Evolutionary conservation across 345 rosid species (phyloP).

Genomic region (Populus ilicifolia): DNA sequence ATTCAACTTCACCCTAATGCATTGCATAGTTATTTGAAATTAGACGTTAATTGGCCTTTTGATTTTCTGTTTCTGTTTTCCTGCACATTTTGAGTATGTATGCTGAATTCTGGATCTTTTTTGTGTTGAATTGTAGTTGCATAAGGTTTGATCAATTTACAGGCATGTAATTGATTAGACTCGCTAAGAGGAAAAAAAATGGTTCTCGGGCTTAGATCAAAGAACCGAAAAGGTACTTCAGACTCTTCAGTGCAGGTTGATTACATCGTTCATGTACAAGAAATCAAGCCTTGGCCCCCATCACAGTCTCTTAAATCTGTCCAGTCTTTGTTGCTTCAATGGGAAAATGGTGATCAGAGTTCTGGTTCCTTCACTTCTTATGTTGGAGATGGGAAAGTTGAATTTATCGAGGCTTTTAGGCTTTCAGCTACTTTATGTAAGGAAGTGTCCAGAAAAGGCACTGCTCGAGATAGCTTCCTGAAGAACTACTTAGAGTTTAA

Average conservation of each 20-base stretch:
- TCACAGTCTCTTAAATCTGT: conserved; percentile 42
- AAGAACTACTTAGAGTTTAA: conserved; percentile 65
- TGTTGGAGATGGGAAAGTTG: conserved; percentile 56
- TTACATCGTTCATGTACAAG: conserved; percentile 47
- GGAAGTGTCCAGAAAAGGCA: conserved; percentile 48
- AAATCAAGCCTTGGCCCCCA: conserved; percentile 84
- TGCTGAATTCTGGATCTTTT: background rate
- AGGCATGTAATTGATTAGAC: background rate
- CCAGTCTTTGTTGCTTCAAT: conserved; percentile 62
- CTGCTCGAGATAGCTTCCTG: conserved; percentile 41
- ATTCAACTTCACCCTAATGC: background rate
- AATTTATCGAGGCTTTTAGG: conserved; percentile 58
- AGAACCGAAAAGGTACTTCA: conserved; percentile 39
- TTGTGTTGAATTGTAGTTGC: background rate
- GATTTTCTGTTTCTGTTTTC: background rate
- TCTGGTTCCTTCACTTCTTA: conserved; percentile 56
- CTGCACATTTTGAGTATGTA: background rate
- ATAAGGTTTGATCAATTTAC: background rate
- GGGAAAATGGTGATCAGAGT: conserved; percentile 67
- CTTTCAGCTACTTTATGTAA: conserved; percentile 45
- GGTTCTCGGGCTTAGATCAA: conserved; percentile 67
- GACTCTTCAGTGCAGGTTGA: conserved; percentile 24
- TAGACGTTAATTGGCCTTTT: conserved; percentile 6
- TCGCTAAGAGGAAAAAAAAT: conserved; percentile 32
- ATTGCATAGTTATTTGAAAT: background rate